Evolutionary conservation across 2,329 filamentous ascomycete genomes (phyloP), one percentile per base, ranked within the genome.

Genomic region (Alternaria angustiovoidea): DNA sequence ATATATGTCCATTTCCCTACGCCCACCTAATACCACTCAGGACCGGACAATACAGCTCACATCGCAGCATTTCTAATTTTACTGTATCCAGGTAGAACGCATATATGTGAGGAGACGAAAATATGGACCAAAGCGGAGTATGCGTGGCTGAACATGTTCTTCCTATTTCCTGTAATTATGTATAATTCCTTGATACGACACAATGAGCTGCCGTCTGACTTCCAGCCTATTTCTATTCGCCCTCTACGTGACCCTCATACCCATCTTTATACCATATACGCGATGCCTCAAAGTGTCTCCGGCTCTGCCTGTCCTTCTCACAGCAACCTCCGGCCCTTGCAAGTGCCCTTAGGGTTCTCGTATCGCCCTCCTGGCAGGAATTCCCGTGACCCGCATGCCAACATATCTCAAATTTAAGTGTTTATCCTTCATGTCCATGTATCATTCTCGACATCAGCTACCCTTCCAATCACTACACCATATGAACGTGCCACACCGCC

Each of bases 401-500:
- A 18, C 30, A 16, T 36, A 24, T 48, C 2, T 20, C 30, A 20
- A 36, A 30, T 14, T 2, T 7, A 20, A 12, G 28, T 32, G 22
- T 34, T 16, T 12, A 24, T 48, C 7, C 28, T 22, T 8, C 5
- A 48, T 16, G 22, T 36, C 30, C 46, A 36, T 34, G 7, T 34
- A 36, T 16, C 30, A 48, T 48, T 5, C 16, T 22, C 30, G 18
- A 22, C 34, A 30, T 48, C 30, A 48, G 32, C 46, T 66, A 28
- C 66, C 57, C 73, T 85, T 87, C 87, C 85, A 89, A 72, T 89
- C 87, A 69, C 84, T 88, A 44, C 81, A 84, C 87, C 87, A 89
- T 44, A 89, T 93, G 70, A 97, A 97, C 0, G 93, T 97, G 2
- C 86, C 83, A 77, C 94, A 98, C 43, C 92, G 87, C 92, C 94